Conservation (phyloP, 2,329 filamentous ascomycete species). For the Aspergillus jensenii region DNA sequence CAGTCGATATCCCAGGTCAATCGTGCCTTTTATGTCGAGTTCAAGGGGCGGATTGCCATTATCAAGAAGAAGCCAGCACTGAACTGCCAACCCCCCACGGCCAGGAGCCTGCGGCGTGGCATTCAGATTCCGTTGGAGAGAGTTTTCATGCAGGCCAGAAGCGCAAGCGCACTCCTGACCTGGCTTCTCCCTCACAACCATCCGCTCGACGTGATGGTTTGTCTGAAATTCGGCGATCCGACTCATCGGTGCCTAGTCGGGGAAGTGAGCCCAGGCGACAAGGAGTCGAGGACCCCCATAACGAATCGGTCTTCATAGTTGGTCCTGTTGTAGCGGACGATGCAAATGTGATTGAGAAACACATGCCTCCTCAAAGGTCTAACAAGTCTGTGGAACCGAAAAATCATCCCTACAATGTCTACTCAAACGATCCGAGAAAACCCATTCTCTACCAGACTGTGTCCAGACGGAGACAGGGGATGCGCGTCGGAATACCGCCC, state of each 20-base stretch:
- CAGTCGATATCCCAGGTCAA: slow-evolving; percentile 54
- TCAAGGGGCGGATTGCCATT: slow-evolving; percentile 58
- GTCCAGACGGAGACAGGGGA: slow-evolving; percentile 50
- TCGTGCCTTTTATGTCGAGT: slow-evolving; percentile 60
- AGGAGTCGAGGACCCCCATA: slow-evolving; percentile 36
- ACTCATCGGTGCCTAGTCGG: slow-evolving; percentile 27
- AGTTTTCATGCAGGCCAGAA: slow-evolving; percentile 30
- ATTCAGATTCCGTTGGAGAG: slow-evolving; percentile 25
- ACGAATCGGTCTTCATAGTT: slow-evolving; percentile 55
- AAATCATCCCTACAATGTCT: slow-evolving; percentile 51
- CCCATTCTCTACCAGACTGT: slow-evolving; percentile 51
- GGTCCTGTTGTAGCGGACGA: slow-evolving; percentile 61
- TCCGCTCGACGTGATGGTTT: slow-evolving; percentile 17
- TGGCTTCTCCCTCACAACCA: slow-evolving; percentile 23
- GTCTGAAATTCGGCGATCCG: slow-evolving; percentile 24
- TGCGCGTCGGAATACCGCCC: slow-evolving; percentile 42
- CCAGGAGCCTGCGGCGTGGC: slow-evolving; percentile 29
- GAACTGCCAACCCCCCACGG: slow-evolving; percentile 27
- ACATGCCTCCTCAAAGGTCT: slow-evolving; percentile 48
- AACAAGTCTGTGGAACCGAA: slow-evolving; percentile 39
- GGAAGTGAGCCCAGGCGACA: slow-evolving; percentile 33
- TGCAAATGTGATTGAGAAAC: slow-evolving; percentile 61
- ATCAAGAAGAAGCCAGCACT: slow-evolving; percentile 43
- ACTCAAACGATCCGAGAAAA: slow-evolving; percentile 49
- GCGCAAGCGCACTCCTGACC: slow-evolving; percentile 36